Evolutionary conservation across 176 grass and related monocot species (phyloP).

Genomic region (Echinochloa phyllopogon): DNA sequence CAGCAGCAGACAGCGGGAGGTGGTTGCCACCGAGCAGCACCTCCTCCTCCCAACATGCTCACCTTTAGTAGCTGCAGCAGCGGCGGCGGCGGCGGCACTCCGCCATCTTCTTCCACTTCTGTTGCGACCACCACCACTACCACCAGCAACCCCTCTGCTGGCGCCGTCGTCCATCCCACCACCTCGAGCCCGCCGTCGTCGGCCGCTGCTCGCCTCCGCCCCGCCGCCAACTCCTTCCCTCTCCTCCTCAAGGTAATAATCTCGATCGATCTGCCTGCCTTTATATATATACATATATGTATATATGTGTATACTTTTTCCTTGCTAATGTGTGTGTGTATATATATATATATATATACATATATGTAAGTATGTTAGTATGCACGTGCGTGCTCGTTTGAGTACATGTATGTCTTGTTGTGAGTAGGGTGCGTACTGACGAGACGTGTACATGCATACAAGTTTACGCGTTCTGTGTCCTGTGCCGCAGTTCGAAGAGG

Average conservation of each 20-base stretch:
- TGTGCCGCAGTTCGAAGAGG: constrained; percentile 80
- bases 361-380: background rate
- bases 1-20: constrained; percentile 36
- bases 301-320: background rate
- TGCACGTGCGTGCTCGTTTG: constrained; percentile 16
- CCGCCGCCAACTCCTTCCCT: constrained; percentile 56
- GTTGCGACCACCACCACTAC: background rate
- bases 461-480: background rate
- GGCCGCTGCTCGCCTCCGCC: constrained; percentile 30
- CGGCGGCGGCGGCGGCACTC: background rate
- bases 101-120: background rate
- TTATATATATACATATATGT: background rate
- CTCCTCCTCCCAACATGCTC: background rate
- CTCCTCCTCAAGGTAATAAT: constrained; percentile 84
- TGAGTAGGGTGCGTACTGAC: background rate
- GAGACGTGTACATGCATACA: constrained; percentile 44
- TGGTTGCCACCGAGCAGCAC: constrained; percentile 16
- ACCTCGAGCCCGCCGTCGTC: constrained; percentile 57
- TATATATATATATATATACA: background rate
- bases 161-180: constrained; percentile 58
- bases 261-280: background rate
- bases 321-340: background rate
- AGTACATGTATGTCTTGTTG: background rate
- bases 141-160: constrained; percentile 41
- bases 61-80: background rate